Base-by-base conservation (phyloP, 192 early-diverging fungal genomes). In the Coemansia sp. region DNA sequence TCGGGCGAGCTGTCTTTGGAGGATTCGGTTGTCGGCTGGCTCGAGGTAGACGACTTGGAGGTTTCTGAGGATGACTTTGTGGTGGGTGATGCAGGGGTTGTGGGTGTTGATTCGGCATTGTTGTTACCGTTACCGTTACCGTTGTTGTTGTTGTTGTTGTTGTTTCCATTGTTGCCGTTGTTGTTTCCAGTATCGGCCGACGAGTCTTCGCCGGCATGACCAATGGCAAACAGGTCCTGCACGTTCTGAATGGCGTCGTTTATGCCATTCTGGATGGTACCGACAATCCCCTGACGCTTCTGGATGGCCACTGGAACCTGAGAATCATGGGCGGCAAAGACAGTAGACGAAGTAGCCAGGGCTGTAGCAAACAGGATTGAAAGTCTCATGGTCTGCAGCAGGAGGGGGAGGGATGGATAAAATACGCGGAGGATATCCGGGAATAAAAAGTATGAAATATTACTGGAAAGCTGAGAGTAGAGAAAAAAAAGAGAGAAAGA, bases 351-450 rank as follows among this genome's bases (percentile, higher is more conserved):
- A 10, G 67, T 30, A 8, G 37, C 56, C 49, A 59, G 44, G 9
- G 55, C 60, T 57, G 67, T 25, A 57, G 44, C 30, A 54, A 62
- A 25, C 25, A 62, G 23, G 18, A 62, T 33, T 11, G 54, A 39
- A 2, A 33, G 54, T 15, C 60, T 13, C 41, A 54, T 61, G 58
- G 50, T 67, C 17, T 30, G 13, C 38, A 6, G 27, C 53, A 27
- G 21, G 9, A 21, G 45, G 12, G 17, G 14, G 12, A 9, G 14
- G 43, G 15, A 40, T 23, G 17, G 34, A 63, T 33, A 55, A 63
- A 25, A 41, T 44, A 65, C 27, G 27, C n/a, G 27, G 7, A 5
- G 27, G 7, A 30, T 30, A 30, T 30, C 27, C 27, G 7, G 27
- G 27, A 30, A 5, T 5, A 5, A 30, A 30, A 7, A 30, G 7